Evolutionary conservation across 768 basidiomycete species (phyloP).

Genomic region (Fomitopsis serialis): DNA sequence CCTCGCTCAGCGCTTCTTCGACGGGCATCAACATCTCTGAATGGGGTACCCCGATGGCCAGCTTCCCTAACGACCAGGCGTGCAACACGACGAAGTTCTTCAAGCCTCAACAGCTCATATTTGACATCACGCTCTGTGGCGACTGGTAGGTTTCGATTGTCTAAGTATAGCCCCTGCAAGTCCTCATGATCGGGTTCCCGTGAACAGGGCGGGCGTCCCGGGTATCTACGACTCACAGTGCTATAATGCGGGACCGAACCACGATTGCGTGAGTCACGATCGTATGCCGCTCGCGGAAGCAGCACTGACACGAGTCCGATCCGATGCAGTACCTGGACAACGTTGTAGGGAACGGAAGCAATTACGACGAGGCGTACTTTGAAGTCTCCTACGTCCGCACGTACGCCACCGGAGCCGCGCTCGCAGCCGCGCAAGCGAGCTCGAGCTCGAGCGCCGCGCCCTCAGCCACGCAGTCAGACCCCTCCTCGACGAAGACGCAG

Average conservation of each 20-base stretch:
- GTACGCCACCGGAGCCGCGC: slow-evolving; percentile 35
- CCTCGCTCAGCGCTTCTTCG: slow-evolving; percentile 22
- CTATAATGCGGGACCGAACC: slow-evolving; percentile 28
- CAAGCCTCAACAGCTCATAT: slow-evolving; percentile 41
- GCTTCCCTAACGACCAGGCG: slow-evolving; percentile 27
- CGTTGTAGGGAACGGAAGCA: slow-evolving; percentile 48
- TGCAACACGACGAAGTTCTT: slow-evolving; percentile 43
- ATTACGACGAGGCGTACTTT: slow-evolving; percentile 58
- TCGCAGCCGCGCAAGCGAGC: slow-evolving; percentile 7
- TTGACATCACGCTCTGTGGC: slow-evolving; percentile 54
- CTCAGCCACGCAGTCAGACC: neutral
- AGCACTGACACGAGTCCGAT: neutral
- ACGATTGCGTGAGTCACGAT: slow-evolving; percentile 31
- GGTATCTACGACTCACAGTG: slow-evolving; percentile 38
- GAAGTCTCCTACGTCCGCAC: slow-evolving; percentile 63
- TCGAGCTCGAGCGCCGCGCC: neutral
- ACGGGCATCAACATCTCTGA: slow-evolving; percentile 31
- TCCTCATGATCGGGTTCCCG: neutral
- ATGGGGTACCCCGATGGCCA: slow-evolving; percentile 41
- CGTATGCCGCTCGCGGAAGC: neutral
- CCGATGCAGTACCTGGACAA: slow-evolving; percentile 43
- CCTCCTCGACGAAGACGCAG: neutral
- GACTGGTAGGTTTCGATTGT: slow-evolving; percentile 29
- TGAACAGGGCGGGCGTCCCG: slow-evolving; percentile 44
- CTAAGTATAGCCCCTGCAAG: neutral